Base-by-base conservation (phyloP, 495 filamentous ascomycete genomes). In the Xylaria scruposa region DNA sequence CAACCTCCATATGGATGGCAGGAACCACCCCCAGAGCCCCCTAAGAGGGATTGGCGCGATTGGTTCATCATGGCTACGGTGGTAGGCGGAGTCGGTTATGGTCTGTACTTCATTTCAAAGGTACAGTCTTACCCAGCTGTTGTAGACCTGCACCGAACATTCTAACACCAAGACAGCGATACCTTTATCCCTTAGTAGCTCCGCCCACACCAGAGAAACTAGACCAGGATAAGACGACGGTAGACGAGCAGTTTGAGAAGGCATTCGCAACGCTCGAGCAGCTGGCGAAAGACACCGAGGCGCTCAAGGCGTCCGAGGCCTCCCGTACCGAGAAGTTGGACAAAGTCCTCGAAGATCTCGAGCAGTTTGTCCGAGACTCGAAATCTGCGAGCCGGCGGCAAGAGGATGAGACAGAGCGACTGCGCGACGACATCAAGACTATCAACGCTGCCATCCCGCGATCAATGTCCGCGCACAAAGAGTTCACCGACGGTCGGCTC, bases 61-160 rank as follows among this genome's bases (percentile, higher is more conserved):
- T 98, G 93, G 92, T 99, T 98, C 79, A 97, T 98, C 74, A 94
- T 97, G 93, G 94, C 95, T 10, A 98, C 94, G 0, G 91, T 97
- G 10, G 91, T 95, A 72, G 91, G 92, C 53, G 93, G 94, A 49
- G 90, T 97, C 4, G 87, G 92, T 9, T 97, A 97, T 76, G 94
- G 93, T 3, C 79, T 96, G n/a, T 98, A 94, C 78, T 88, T 89
- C 75, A 87, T 97, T 12, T 91, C 93, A 70, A 97, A 97, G 89
- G 92, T 92, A 80, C 13, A 76, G 12, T 40, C 21, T 6, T 9
- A 7, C 33, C 59, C 12, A 15, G 40, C 40, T 49, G 2, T 38
- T 51, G 26, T 24, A 51, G 24, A 40, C 10, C 31, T 47, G 7
- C 2, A 38, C n/a, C 10, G 24, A 38, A 49, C 69, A 61, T 58